Conservation (phyloP, 345 rosid species). For the Lepidium aucheri region DNA sequence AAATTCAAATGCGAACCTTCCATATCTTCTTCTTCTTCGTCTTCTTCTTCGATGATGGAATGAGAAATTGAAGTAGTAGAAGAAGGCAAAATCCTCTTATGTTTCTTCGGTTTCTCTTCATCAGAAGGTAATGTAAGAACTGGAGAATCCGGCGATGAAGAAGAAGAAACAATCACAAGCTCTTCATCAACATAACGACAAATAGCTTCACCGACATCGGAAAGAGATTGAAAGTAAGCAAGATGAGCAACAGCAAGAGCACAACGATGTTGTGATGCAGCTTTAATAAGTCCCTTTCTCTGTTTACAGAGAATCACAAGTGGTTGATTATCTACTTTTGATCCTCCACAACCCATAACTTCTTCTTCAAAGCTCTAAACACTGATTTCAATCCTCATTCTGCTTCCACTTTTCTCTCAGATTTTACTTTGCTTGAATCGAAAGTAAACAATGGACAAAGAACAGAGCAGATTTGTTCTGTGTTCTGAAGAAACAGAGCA, state of each 20-base stretch:
- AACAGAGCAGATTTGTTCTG: too few relatives aligned
- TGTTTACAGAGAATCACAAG: constrained; percentile 70
- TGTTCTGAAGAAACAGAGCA: too few relatives aligned
- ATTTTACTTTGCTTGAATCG: too few relatives aligned
- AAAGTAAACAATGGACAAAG: too few relatives aligned
- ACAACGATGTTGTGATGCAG: constrained; percentile 58
- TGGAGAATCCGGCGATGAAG: constrained; percentile 36
- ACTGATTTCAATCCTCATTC: background rate
- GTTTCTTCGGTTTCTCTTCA: constrained; percentile 41
- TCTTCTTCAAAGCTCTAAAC: background rate
- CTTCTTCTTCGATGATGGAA: constrained; percentile 28
- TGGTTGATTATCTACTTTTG: constrained; percentile 65
- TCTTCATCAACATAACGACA: constrained; percentile 73
- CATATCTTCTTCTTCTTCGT: background rate
- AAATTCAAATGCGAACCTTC: constrained; percentile 61
- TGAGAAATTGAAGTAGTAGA: constrained; percentile 66
- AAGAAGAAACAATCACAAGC: constrained; percentile 31
- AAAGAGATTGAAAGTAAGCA: constrained; percentile 57
- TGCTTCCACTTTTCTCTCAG: too few relatives aligned
- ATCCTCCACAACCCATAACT: constrained; percentile 82
- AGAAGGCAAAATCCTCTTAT: constrained; percentile 25
- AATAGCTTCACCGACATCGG: constrained; percentile 71
- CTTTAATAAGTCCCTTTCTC: constrained; percentile 57
- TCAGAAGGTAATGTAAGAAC: constrained; percentile 75
- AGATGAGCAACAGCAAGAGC: constrained; percentile 82